A percentile compares a stretch with the other conserved stretches of the same genome.
Conservation (phyloP, 495 filamentous ascomycete genomes). For the Copromyces sp. region DNA sequence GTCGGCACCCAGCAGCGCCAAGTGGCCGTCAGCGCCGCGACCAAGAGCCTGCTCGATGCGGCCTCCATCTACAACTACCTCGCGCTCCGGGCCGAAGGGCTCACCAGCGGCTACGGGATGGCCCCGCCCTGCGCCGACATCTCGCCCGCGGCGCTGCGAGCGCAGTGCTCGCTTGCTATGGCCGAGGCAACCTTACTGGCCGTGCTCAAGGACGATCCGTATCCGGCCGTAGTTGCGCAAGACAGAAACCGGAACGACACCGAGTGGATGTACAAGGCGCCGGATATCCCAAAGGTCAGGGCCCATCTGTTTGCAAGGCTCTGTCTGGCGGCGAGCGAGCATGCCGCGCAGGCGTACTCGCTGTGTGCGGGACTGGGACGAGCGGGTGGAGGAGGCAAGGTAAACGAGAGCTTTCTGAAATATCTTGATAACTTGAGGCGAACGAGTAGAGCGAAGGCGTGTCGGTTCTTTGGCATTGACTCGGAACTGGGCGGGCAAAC, state of each 20-base stretch:
- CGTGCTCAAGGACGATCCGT: conserved; percentile 88
- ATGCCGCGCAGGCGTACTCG: conserved; percentile 51
- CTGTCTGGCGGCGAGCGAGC: conserved; percentile 68
- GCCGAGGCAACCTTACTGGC: conserved; percentile 84
- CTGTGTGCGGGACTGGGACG: conserved; percentile 30
- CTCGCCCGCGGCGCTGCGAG: conserved; percentile 51
- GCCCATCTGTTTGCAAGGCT: conserved; percentile 78
- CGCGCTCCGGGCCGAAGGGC: conserved; percentile 32
- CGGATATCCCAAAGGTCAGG: conserved; percentile 77
- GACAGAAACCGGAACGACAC: conserved; percentile 66
- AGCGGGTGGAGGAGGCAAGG: conserved; percentile 26
- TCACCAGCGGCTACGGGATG: conserved; percentile 7
- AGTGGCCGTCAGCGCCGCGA: conserved; percentile 61
- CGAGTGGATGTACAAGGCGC: conserved; percentile 87
- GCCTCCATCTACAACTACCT: conserved; percentile 69
- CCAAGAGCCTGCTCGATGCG: conserved; percentile 65
- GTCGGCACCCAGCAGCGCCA: conserved; percentile 55
- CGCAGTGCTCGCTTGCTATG: conserved; percentile 62
- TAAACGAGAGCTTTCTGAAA: conserved; percentile 53
- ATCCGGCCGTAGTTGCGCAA: conserved; percentile 66
- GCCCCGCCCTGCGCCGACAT: conserved; percentile 48
- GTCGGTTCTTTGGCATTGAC: conserved; percentile 83
- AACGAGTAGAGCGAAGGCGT: conserved; percentile 69
- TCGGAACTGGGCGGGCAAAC: conserved; percentile 71
- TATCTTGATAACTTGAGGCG: conserved; percentile 67